Evolutionary conservation across 202 grass and related monocot genomes (phyloP).

Genomic region (Zizania palustris): DNA sequence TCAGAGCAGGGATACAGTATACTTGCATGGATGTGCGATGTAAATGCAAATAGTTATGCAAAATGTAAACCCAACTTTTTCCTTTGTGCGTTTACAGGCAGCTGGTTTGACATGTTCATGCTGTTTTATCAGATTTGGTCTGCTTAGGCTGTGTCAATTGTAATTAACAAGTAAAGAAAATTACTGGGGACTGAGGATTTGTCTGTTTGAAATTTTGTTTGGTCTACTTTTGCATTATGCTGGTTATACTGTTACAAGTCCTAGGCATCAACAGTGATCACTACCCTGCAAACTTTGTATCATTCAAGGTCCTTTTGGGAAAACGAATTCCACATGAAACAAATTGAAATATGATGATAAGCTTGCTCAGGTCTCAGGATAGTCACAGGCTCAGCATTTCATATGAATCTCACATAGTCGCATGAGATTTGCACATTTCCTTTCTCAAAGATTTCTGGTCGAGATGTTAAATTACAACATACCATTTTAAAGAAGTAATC

Average conservation of each 20-base stretch:
- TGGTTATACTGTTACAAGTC: neutral
- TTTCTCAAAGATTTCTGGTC: neutral
- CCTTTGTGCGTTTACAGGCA: neutral
- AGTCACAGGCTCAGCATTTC: no score
- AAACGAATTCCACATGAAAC: neutral
- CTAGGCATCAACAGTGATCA: neutral
- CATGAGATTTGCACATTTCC: neutral
- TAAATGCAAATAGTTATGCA: no score
- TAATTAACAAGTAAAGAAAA: no score
- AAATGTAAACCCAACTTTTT: neutral
- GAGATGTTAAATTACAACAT: neutral
- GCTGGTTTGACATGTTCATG: neutral
- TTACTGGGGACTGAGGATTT: no score
- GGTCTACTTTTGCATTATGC: conserved; percentile 4
- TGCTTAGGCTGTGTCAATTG: neutral
- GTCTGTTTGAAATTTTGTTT: neutral
- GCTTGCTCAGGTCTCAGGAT: no score
- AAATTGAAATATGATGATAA: neutral
- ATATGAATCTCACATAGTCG: neutral
- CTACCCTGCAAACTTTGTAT: neutral
- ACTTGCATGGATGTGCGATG: no score
- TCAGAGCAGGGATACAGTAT: no score
- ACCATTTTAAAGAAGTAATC: neutral
- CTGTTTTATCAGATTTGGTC: neutral
- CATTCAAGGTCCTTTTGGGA: neutral